Evolutionary conservation across 2,329 filamentous ascomycete species (phyloP).

Genomic region (Massarina eburnea): DNA sequence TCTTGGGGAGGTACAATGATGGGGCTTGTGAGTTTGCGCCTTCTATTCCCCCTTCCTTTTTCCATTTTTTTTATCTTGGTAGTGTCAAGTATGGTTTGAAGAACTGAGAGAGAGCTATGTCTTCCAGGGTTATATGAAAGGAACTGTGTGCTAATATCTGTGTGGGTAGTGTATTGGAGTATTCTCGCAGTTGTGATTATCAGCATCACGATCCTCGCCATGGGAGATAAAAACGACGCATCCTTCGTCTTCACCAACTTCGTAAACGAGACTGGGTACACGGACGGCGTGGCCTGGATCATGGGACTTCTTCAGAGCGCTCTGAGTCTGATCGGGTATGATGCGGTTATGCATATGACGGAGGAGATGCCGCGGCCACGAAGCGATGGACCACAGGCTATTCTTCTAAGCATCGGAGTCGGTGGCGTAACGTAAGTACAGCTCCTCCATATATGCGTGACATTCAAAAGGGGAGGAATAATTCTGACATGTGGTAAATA

Average conservation of each 20-base stretch:
- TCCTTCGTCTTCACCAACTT: constrained; percentile 50
- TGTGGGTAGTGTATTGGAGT: constrained; percentile 9
- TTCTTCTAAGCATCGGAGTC: constrained; percentile 48
- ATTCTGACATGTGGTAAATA: constrained; percentile 13
- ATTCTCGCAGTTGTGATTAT: constrained; percentile 43
- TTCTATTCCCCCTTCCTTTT: no score
- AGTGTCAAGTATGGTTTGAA: no score
- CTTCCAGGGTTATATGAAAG: constrained; percentile 19
- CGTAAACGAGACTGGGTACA: constrained; percentile 37
- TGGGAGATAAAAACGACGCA: constrained; percentile 49
- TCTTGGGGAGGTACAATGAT: constrained; percentile 45
- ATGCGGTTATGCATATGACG: constrained; percentile 50
- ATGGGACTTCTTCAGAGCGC: constrained; percentile 47
- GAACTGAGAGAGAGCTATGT: no score
- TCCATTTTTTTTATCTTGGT: constrained; percentile 38
- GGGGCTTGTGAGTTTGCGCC: constrained; percentile 44
- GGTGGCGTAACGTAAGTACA: constrained; percentile 46
- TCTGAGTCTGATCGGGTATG: constrained; percentile 44
- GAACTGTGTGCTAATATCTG: neutral
- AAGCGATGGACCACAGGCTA: constrained; percentile 46
- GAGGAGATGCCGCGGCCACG: constrained; percentile 51
- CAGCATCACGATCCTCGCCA: constrained; percentile 48
- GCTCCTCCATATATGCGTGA: neutral
- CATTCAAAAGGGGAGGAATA: neutral
- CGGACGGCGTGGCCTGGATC: constrained; percentile 51